Evolutionary conservation across 441 rosid species (phyloP).

Genomic region (Corymbia citriodora): DNA sequence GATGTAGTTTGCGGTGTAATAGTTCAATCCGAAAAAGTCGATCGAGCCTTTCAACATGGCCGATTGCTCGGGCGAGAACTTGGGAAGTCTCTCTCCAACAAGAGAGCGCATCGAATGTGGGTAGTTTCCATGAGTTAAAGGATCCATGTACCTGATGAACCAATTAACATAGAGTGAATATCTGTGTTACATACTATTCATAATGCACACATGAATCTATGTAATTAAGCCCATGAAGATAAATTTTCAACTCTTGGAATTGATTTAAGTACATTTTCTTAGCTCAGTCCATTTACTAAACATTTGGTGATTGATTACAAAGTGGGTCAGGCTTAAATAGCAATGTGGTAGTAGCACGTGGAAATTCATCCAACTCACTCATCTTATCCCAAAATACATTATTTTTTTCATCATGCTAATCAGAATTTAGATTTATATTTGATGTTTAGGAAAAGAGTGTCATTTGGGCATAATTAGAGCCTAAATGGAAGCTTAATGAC

Average conservation of each 20-base stretch:
- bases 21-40: not conserved
- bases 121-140: not conserved
- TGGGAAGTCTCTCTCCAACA: not conserved
- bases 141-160: not conserved
- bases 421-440: not conserved
- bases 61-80: not conserved
- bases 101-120: not conserved
- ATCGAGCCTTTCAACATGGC: not conserved
- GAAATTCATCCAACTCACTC: not conserved
- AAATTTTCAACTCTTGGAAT: not conserved
- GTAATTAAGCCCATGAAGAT: not conserved
- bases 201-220: not conserved
- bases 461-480: not conserved
- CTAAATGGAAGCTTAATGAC: not conserved
- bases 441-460: not conserved
- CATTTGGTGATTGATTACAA: not conserved
- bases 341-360: not conserved
- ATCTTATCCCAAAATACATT: not conserved
- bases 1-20: not conserved
- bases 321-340: not conserved
- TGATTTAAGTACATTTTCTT: not conserved
- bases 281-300: not conserved
- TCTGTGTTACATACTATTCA: too few relatives aligned
- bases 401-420: not conserved
- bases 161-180: not conserved